These are phyloP conservation scores for Aspergillus sclerotialis DNA, from an alignment of 2,329 filamentous ascomycete species.

Conservation along the genomic window DNA sequence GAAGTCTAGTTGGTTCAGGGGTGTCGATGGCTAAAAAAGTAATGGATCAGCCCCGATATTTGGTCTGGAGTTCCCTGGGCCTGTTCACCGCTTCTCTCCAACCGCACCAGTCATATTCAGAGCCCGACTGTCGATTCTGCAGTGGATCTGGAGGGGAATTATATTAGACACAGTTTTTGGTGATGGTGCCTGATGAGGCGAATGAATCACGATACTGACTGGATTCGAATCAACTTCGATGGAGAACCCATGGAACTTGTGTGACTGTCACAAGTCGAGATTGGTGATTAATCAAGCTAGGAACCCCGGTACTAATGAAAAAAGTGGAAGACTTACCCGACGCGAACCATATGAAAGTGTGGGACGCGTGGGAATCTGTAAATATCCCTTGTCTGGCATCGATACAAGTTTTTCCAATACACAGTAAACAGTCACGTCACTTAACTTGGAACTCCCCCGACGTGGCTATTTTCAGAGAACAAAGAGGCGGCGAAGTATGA, in stretches of 20 bases:
- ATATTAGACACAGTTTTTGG: too few relatives aligned
- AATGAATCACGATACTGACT: background rate
- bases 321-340: too few relatives aligned
- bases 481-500: background rate
- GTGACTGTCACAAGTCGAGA: too few relatives aligned
- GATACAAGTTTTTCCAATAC: too few relatives aligned
- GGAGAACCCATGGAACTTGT: background rate
- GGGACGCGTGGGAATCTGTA: too few relatives aligned
- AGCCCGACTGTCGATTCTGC: background rate
- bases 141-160: background rate
- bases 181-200: background rate
- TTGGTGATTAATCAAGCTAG: background rate
- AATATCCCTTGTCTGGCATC: too few relatives aligned
- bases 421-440: too few relatives aligned
- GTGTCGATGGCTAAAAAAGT: conserved; percentile 3
- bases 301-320: too few relatives aligned
- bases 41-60: conserved; percentile 8
- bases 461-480: too few relatives aligned
- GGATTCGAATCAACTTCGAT: background rate
- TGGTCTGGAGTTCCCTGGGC: conserved; percentile 3
- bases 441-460: too few relatives aligned
- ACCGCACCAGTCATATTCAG: conserved; percentile 13
- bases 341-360: too few relatives aligned
- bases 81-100: conserved; percentile 19
- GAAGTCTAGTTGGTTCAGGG: conserved; percentile 3